A percentile compares a stretch with the other conserved stretches of the same genome.
phyloP scores from a whole-genome alignment of 495 filamentous ascomycete species.

The Penicillium steckii region DNA sequence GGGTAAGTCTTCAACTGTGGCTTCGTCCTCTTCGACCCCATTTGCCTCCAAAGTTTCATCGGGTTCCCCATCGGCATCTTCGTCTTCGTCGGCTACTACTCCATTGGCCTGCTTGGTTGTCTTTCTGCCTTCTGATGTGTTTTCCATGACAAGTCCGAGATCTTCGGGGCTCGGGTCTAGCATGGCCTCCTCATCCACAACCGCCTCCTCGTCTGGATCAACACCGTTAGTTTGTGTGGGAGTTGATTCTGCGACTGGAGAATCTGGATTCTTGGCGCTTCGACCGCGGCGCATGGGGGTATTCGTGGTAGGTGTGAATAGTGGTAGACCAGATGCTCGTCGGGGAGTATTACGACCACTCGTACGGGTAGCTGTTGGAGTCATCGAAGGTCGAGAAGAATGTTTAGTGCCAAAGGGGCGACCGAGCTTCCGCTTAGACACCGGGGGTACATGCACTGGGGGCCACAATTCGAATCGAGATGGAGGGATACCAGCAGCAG shows the following conservation, averaged over 20 bases:
- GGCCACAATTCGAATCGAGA: constrained; percentile 85
- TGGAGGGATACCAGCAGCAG: constrained; percentile 61
- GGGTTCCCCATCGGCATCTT: not conserved
- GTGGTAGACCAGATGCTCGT: constrained; percentile 28
- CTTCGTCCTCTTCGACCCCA: constrained; percentile 24
- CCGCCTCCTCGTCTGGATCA: constrained; percentile 9
- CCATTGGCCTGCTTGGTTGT: constrained; percentile 3
- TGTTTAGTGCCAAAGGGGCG: constrained; percentile 40
- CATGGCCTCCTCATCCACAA: constrained; percentile 26
- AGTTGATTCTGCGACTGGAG: constrained; percentile 28
- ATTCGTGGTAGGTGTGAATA: constrained; percentile 25
- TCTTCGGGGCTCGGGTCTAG: constrained; percentile 21
- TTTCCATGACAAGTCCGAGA: constrained; percentile 6
- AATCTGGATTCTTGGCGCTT: constrained; percentile 34
- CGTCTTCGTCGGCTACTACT: constrained; percentile 4
- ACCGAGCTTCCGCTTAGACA: constrained; percentile 41
- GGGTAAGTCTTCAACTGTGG: constrained; percentile 9
- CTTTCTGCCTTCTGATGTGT: constrained; percentile 1
- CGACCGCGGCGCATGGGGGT: constrained; percentile 36
- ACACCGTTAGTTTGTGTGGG: constrained; percentile 18
- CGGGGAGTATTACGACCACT: constrained; percentile 41
- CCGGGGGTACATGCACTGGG: constrained; percentile 60
- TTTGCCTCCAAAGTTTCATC: constrained; percentile 17
- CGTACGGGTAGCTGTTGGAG: constrained; percentile 31
- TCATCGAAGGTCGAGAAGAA: constrained; percentile 20